Base-by-base conservation (phyloP, 331 rosid genomes). In the Pyrus hybrid region DNA sequence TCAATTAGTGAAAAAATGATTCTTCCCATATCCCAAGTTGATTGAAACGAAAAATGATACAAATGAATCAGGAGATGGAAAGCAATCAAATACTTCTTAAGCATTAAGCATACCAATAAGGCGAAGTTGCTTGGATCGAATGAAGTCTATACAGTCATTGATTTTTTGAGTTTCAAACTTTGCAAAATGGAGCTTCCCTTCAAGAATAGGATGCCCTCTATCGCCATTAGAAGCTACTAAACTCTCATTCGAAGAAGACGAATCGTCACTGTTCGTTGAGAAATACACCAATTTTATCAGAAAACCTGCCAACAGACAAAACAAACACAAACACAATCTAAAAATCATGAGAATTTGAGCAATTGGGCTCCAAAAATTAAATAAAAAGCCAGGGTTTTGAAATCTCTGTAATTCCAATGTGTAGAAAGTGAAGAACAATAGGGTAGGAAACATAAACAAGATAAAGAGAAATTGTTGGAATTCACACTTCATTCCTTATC, bases 111-210 rank as follows among this genome's bases (percentile, higher is more conserved):
- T 79, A 90, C 93, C 97, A 78, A 80, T 85, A 53, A 80, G 78
- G 80, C 85, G 87, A 80, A 91, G 93, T 79, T 83, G 83, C 88
- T 83, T 80, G 83, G 90, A 76, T 68, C 84, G 76, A 66, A 94
- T 88, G 78, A 91, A 94, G 66, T 91, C 93, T 79, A 94, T 20
- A 72, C 93, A 88, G 43, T 94, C 97, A 75, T 84, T 75, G 67
- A 91, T 90, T 82, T 90, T 91, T 88, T 88, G 73, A n/a, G 97
- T 88, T 76, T 91, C 97, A 13, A 94, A 94, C 72, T 82, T 91
- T 63, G 83, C 85, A 80, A 94, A 94, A 83, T 87, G 89, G 66
- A 94, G 93, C 81, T 76, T 94, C 85, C 96, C 97, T 73, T 83
- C 78, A 76, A 90, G 81, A 87, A 84, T 80, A 58, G 81, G 74